Evolutionary conservation across 306 rosid species (phyloP).

Genomic region (Casuarina glauca): DNA sequence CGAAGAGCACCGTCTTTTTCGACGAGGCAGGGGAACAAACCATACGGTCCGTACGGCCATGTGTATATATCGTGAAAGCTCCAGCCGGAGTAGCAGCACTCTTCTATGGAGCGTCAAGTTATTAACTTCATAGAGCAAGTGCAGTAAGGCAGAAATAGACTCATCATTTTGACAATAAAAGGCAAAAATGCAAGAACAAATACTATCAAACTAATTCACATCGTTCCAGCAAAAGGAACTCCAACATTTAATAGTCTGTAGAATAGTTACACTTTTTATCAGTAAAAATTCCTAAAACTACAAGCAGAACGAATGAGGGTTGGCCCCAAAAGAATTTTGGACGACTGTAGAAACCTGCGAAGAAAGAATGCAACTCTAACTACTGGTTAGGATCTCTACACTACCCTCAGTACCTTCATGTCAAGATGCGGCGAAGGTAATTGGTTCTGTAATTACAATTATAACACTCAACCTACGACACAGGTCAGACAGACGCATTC

Average conservation of each 20-base stretch:
- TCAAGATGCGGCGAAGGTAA: slow-evolving; percentile 31
- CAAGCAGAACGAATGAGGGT: slow-evolving; percentile 20
- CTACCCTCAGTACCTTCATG: slow-evolving; percentile 38
- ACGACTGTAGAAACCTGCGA: slow-evolving; percentile 31
- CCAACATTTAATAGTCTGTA: slow-evolving; percentile 24
- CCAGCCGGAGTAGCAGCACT: no score
- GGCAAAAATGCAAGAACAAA: not conserved
- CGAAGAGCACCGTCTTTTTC: no score
- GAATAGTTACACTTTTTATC: slow-evolving; percentile 35
- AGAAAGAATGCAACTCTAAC: slow-evolving; percentile 24
- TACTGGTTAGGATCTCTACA: slow-evolving; percentile 43
- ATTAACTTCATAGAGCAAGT: no score
- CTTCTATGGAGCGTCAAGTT: no score
- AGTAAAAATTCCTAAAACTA: slow-evolving; percentile 6
- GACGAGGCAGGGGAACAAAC: no score
- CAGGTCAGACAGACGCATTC: slow-evolving; percentile 34
- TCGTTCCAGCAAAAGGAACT: not conserved
- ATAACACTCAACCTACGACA: slow-evolving; percentile 43
- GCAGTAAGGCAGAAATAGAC: not conserved
- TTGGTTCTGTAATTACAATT: slow-evolving; percentile 43
- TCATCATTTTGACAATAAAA: no score
- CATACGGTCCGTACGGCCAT: no score
- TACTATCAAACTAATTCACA: not conserved
- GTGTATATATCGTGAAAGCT: no score
- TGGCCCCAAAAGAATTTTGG: slow-evolving; percentile 27